Percentiles rank a stretch among this genome's conserved stretches.
Evolutionary conservation across 2,329 filamentous ascomycete genomes (phyloP).

Genomic region (Scortechinia acanthostroma): DNA sequence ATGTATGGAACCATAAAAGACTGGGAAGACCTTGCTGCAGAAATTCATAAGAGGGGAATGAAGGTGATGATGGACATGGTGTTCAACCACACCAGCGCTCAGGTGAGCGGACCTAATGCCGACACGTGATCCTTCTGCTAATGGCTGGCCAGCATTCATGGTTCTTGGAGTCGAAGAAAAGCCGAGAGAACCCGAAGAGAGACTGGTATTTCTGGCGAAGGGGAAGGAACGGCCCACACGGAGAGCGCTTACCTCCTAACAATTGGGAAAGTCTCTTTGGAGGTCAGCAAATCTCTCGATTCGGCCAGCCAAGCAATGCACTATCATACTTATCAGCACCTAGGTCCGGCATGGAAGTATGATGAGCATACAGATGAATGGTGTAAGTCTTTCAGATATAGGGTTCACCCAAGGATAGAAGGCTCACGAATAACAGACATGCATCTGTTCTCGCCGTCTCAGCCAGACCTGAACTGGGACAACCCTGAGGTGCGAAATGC

Average conservation of each 20-base stretch:
- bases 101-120: no score
- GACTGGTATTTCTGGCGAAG: constrained; percentile 62
- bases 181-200: constrained; percentile 53
- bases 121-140: no score
- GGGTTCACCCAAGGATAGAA: no score
- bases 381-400: no score
- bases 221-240: constrained; percentile 37
- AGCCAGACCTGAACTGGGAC: constrained; percentile 85
- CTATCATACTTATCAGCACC: no score
- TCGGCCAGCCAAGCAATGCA: no score
- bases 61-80: constrained; percentile 70
- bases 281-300: constrained; percentile 67
- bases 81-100: constrained; percentile 69
- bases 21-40: constrained; percentile 52
- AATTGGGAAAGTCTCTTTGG: constrained; percentile 66
- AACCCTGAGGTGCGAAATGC: constrained; percentile 59
- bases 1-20: constrained; percentile 63
- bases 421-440: no score
- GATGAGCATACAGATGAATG: no score
- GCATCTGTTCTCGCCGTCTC: constrained; percentile 67
- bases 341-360: no score
- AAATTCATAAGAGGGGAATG: constrained; percentile 56
- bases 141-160: constrained; percentile 67
- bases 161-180: constrained; percentile 61
- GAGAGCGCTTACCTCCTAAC: no score